Base-by-base conservation (phyloP, 2,329 filamentous ascomycete genomes). In the Magnaporthiopsis incrustans region DNA sequence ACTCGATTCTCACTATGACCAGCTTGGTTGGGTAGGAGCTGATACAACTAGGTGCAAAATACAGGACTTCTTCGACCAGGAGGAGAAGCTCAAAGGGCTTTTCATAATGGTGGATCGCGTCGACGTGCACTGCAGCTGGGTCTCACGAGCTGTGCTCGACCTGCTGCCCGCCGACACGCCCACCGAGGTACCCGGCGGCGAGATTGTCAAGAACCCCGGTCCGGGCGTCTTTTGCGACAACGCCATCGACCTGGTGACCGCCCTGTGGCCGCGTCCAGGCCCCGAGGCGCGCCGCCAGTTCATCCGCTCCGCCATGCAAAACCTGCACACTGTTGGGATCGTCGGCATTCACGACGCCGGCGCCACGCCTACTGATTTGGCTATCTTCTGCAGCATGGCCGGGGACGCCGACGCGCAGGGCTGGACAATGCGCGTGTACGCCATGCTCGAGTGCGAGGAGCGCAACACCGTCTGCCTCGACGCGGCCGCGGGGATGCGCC, bases 211-310 rank as follows among this genome's bases (percentile, higher is more conserved):
- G 35, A 75, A 84, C 4, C 87, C 87, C 0, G 85, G 85, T 0
- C 79, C 82, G 69, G 88, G 88, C 57, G 87, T 90, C 12, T 90
- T 90, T 68, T 91, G 88, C 70, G 88, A 91, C 73, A 90, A 90
- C 70, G 87, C 88, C 30, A 89, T 90, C 82, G 84, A 87, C 58
- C 73, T 87, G 62, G 79, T 89, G 50, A 77, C 79, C 64, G 74
- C 77, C 2, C 69, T 83, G 25, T 88, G 85, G 77, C 86, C 87
- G 1, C 81, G 81, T 65, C 85, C 86, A 0, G 77, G 77, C 59
- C 73, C 73, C 6, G 77, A 78, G n/a, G 80, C 78, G 67, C 88
- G 85, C 70, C 77, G 78, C 6, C 73, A 72, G 30, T 86, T 83
- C 66, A 73, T 90, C 64, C 79, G 78, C 61, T 81, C 81, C 7